Base-by-base conservation (phyloP, 768 basidiomycete genomes). In the Stropharia rugosoannulata region DNA sequence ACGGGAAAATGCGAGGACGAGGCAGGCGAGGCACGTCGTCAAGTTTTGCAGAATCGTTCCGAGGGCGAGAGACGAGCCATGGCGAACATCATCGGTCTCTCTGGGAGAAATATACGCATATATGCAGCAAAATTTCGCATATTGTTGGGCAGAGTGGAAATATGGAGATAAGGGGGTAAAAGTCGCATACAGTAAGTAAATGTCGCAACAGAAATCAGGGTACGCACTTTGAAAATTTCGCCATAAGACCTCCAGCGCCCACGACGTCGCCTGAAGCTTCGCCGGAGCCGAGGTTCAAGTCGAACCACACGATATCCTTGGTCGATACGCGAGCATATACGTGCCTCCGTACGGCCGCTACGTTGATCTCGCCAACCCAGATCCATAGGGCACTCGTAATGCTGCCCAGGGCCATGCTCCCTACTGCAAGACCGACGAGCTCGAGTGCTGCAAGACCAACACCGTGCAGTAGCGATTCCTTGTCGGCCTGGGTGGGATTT, bases 21-120 rank as follows among this genome's bases (percentile, higher is more conserved):
- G 84, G 65, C 88, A 88, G 29, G 90, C 82, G 49, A 95, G 49
- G 60, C 84, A 83, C 1, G 94, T 95, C 2, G 86, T 87, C 50
- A 93, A 70, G 71, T 94, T 85, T 69, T 95, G 93, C 42, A 98
- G 65, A 56, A 91, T 68, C 60, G 84, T 80, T 22, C 94, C 95
- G 22, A 87, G 77, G 12, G 88, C 87, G 38, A 93, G 80, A 2
- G 93, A 91, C 12, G 87, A 84, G 1, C 93, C 95, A 57, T 85
- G 77, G 40, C 96, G 86, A 42, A 97, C 89, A 59, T 97, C 92
- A 70, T 98, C 94, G 6, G 95, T 97, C 72, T 98, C 96, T 60
- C 95, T 98, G 64, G 4, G 54, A 13, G 47, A n/a, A n/a, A n/a
- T n/a, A n/a, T n/a, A n/a, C n/a, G n/a, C n/a, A n/a, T n/a, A n/a